Evolutionary conservation across 495 filamentous ascomycete species (phyloP).

Genomic region (Ramalina intermedia): DNA sequence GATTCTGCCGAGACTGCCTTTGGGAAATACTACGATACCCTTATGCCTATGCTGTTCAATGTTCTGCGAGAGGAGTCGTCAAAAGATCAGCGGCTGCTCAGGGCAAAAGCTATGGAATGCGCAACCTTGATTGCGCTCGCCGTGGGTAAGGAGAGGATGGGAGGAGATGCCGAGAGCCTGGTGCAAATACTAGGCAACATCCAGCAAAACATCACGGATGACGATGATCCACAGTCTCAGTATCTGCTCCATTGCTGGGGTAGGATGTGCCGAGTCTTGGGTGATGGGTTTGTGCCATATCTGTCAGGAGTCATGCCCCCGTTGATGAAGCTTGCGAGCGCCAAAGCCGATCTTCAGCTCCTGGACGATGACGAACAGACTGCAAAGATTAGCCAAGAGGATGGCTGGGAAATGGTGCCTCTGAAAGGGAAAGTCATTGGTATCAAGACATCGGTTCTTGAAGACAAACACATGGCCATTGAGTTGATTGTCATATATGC

Average conservation of each 20-base stretch:
- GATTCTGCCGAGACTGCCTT: constrained; percentile 95
- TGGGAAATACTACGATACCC: constrained; percentile 81
- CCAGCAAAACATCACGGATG: constrained; percentile 73
- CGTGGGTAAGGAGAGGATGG: constrained; percentile 86
- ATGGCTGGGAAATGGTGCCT: constrained; percentile 96
- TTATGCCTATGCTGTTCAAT: constrained; percentile 89
- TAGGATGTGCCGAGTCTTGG: constrained; percentile 91
- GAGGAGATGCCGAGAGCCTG: constrained; percentile 66
- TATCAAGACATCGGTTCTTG: constrained; percentile 90
- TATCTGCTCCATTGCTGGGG: constrained; percentile 99
- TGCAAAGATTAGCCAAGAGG: constrained; percentile 82
- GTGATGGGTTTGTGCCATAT: constrained; percentile 80
- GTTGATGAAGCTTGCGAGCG: constrained; percentile 74
- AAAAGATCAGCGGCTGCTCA: constrained; percentile 79
- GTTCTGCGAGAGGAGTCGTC: constrained; percentile 78
- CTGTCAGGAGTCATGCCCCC: constrained; percentile 89
- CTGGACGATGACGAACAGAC: constrained; percentile 93
- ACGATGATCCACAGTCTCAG: constrained; percentile 90
- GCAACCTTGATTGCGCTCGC: constrained; percentile 88
- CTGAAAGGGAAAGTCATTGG: constrained; percentile 95
- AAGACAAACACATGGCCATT: constrained; percentile 98
- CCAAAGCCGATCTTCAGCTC: constrained; percentile 94
- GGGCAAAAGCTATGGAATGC: constrained; percentile 99
- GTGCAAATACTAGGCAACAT: constrained; percentile 78
- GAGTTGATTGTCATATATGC: constrained; percentile 96